Evolutionary conservation across 345 rosid species (phyloP).

Genomic region (Brassica nigra): DNA sequence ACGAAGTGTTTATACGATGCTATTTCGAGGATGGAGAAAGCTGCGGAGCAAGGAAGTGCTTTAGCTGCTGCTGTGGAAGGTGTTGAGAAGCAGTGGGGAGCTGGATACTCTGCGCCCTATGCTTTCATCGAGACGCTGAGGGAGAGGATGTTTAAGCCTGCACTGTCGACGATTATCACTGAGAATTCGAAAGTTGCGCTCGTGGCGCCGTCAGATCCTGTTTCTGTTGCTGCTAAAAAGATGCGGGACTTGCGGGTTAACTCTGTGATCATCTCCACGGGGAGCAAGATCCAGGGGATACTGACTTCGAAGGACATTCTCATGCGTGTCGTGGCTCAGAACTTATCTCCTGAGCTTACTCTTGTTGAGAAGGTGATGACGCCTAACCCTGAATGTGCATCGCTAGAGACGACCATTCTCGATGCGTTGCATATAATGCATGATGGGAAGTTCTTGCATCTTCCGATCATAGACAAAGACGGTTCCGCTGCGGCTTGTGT

Average conservation of each 20-base stretch:
- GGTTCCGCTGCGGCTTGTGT: constrained; percentile 77
- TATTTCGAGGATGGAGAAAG: constrained; percentile 96
- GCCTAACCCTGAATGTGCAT: constrained; percentile 82
- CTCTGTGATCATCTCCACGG: constrained; percentile 67
- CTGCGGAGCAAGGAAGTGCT: constrained; percentile 96
- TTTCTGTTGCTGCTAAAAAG: constrained; percentile 81
- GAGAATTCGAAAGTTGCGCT: constrained; percentile 78
- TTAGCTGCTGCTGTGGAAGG: constrained; percentile 99
- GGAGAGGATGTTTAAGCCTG: constrained; percentile 95
- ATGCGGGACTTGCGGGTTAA: constrained; percentile 81
- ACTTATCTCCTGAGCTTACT: constrained; percentile 86
- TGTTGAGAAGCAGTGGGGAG: constrained; percentile 94
- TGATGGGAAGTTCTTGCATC: constrained; percentile 96
- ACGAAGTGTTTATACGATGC: constrained; percentile 97
- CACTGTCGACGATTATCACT: constrained; percentile 77
- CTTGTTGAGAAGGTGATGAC: constrained; percentile 98
- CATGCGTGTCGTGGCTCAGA: constrained; percentile 96
- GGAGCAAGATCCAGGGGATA: constrained; percentile 81
- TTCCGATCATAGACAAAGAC: constrained; percentile 87
- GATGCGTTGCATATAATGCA: constrained; percentile 97
- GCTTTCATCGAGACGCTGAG: constrained; percentile 91
- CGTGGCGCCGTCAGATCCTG: constrained; percentile 83
- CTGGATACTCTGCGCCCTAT: constrained; percentile 69
- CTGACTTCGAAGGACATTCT: constrained; percentile 97
- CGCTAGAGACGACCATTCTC: constrained; percentile 77